A percentile compares a stretch with the other conserved stretches of the same genome.
phyloP scores from a whole-genome alignment of 2,329 filamentous ascomycete genomes.

The Exophiala mesophila region DNA sequence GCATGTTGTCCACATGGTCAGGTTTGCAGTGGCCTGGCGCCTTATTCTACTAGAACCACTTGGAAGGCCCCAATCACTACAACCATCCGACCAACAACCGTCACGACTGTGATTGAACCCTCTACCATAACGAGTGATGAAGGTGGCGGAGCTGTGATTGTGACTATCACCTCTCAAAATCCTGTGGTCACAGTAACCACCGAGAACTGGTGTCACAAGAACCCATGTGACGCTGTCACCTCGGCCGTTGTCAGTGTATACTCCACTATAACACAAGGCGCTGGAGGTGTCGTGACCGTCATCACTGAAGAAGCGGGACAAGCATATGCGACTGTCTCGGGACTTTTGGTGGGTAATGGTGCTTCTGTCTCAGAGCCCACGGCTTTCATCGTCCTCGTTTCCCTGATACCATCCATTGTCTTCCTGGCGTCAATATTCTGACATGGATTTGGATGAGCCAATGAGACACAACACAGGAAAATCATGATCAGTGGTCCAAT shows the following conservation, averaged over 20 bases:
- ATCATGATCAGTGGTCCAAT: no score
- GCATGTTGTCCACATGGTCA: slow-evolving; percentile 29
- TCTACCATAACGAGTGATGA: slow-evolving; percentile 3
- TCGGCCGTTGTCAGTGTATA: slow-evolving; percentile 11
- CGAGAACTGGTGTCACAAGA: slow-evolving; percentile 3
- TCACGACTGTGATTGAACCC: slow-evolving; percentile 6
- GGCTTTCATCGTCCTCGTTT: neutral
- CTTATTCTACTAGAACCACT: slow-evolving; percentile 4
- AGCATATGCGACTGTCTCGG: slow-evolving; percentile 14
- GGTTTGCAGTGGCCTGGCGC: slow-evolving; percentile 21
- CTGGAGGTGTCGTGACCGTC: slow-evolving; percentile 11
- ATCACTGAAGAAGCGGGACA: slow-evolving; percentile 14
- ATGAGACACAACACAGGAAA: no score
- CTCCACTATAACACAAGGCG: slow-evolving; percentile 14
- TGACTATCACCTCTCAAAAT: slow-evolving; percentile 8
- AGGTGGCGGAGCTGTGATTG: slow-evolving; percentile 14
- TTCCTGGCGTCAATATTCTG: neutral
- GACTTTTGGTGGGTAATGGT: slow-evolving; percentile 10
- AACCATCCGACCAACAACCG: slow-evolving; percentile 9
- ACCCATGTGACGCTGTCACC: slow-evolving; percentile 5
- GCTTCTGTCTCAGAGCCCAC: slow-evolving; percentile 1
- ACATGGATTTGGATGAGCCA: neutral
- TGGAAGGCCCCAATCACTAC: neutral
- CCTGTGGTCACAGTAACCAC: slow-evolving; percentile 8
- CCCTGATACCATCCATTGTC: neutral